Evolutionary conservation across 768 basidiomycete genomes (phyloP).

Genomic region (Hebeloma cylindrosporum): DNA sequence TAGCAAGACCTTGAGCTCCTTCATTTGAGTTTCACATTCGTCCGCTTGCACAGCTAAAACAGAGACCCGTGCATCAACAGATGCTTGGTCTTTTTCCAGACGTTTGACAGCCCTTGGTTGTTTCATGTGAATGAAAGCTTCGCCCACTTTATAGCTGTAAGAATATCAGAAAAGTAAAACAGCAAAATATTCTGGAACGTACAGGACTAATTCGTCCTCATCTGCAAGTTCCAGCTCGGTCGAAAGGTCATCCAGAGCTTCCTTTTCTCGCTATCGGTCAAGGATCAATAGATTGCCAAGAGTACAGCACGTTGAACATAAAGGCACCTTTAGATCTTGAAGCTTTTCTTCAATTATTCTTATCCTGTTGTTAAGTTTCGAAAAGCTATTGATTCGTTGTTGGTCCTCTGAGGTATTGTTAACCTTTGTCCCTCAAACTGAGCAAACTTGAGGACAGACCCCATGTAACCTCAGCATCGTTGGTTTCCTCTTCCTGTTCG

Average conservation of each 20-base stretch:
- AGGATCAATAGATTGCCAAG: constrained; percentile 11
- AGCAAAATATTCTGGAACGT: constrained; percentile 21
- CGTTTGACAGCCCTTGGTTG: constrained; percentile 67
- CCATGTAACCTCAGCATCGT: constrained; percentile 83
- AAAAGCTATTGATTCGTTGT: constrained; percentile 88
- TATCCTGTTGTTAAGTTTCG: constrained; percentile 83
- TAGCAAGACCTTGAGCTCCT: constrained; percentile 70
- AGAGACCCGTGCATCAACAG: constrained; percentile 55
- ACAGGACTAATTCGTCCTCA: constrained; percentile 81
- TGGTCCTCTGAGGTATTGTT: constrained; percentile 63
- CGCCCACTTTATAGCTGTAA: constrained; percentile 83
- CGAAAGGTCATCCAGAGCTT: constrained; percentile 85
- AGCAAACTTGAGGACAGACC: constrained; percentile 43
- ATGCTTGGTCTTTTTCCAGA: constrained; percentile 67
- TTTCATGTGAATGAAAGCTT: constrained; percentile 81
- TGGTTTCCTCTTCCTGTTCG: constrained; percentile 73
- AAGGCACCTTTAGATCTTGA: constrained; percentile 66
- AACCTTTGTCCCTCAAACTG: constrained; percentile 5
- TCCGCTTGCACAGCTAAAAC: constrained; percentile 51
- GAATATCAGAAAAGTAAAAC: neutral
- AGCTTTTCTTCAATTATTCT: constrained; percentile 72
- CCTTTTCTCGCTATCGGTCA: constrained; percentile 80
- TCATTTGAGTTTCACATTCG: constrained; percentile 74
- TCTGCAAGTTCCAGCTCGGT: constrained; percentile 89
- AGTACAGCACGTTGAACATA: neutral